Base-by-base conservation (phyloP, 768 basidiomycete species). In the Hortiboletus flavorubellus region DNA sequence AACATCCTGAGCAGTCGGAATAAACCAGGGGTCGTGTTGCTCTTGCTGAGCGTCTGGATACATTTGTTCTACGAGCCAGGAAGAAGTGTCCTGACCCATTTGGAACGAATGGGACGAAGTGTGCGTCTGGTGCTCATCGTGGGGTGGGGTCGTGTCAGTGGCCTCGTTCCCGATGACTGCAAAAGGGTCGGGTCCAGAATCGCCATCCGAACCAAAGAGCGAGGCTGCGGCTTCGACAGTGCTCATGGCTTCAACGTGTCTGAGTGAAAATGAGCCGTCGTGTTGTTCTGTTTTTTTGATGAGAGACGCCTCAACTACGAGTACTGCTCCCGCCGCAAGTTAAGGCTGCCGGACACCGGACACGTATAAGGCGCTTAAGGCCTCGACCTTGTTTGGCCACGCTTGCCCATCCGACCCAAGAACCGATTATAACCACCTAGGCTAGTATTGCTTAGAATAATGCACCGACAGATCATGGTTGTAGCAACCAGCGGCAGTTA, bases 211-310 rank as follows among this genome's bases (percentile, higher is more conserved):
- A 58, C 84, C 87, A 76, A 93, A 93, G 44, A 93, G 85, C 54
- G 87, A 85, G 49, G 89, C 86, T 35, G 91, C 91, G 61, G 87
- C 84, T 76, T 90, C 88, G 53, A 86, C 82, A 61, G 78, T 76
- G 68, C 75, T 80, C 86, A 87, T 87, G 64, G 64, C 63, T 70
- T 59, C 68, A 73, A 61, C 70, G 69, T 72, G 69, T 65, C 51
- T 43, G 46, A 44, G 51, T 44, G 44, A 56, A 53, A 26, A 49
- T 10, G 50, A 55, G 41, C 52, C 30, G 61, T 47, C 33, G 57
- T 30, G 52, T 44, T 33, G 56, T 38, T 26, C 30, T 55, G 53
- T 40, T 56, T 62, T 68, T 64, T 61, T 23, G 45, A 29, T 35
- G 39, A 33, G 35, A 47, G 57, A 59, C 51, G 39, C 21, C 35